Evolutionary conservation across 352 stramenopile species (phyloP), one percentile per base, ranked within the genome.

Genomic region (Globisporangium viniferum): DNA sequence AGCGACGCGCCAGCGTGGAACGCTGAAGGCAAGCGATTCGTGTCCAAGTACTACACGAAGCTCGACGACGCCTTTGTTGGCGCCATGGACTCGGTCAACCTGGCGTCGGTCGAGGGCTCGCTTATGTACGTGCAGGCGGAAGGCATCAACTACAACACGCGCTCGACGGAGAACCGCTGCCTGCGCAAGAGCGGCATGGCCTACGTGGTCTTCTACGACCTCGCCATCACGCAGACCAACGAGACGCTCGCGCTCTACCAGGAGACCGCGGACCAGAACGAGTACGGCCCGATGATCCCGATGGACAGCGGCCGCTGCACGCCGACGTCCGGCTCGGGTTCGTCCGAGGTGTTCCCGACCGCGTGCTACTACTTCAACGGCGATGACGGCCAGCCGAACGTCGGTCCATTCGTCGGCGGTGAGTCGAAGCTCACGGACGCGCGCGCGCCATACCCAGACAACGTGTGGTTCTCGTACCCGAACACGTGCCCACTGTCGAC

Each of bases 31-130:
- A 68, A 82, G 66, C 84, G 74, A 27, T 94, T 92, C 67, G 76
- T 91, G 60, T 93, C 86, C 0, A 48, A 36, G 22, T 81, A 81
- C 69, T 90, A 88, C 58, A 73, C 81, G 49, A 69, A 85, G 22
- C 75, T 85, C 59, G 75, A 69, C n/a, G 73, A 76, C 3, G 80
- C 75, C n/a, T 94, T 84, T 68, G 64, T 77, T 15, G 84, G 75
- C 8, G 80, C 80, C 8, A 81, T 95, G 67, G 88, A 97, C 71
- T 89, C 79, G n/a, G 86, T 92, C 29, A 96, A 95, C 71, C 86
- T 82, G 27, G 89, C 87, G 7, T 88, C 75, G 0, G 82, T 96
- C 10, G 87, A 94, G 62, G 89, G 89, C 18, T 79, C 86, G 41
- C 83, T 96, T 46, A 95, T 94, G 86, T 96, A 94, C 74, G 82